phyloP scores from a whole-genome alignment of 208 protist genomes.

The Acanthamoeba triangularis region DNA sequence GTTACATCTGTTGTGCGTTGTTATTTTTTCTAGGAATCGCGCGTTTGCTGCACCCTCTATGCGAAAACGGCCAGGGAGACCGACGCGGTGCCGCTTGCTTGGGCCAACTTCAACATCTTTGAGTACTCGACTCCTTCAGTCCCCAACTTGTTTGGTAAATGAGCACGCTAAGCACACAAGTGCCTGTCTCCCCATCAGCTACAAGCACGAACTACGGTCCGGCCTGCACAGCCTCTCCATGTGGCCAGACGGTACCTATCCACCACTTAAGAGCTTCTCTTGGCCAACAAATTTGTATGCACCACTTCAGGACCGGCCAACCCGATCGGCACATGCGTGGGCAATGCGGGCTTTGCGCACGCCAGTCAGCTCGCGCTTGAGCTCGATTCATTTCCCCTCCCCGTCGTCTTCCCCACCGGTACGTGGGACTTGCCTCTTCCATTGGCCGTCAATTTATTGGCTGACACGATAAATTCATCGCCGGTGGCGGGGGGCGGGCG shows the following conservation, averaged over 20 bases:
- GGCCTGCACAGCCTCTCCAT: conserved; percentile 15
- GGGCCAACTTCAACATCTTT: conserved; percentile 63
- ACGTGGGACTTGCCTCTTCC: not conserved
- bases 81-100: not conserved
- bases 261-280: not conserved
- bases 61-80: not conserved
- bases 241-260: not conserved
- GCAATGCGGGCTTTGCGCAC: not conserved
- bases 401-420: conserved; percentile 36
- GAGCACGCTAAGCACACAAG: not conserved
- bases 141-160: not conserved
- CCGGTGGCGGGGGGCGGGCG: no score
- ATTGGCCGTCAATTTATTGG: not conserved
- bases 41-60: conserved; percentile 14
- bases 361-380: not conserved
- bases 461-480: no score
- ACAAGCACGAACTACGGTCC: conserved; percentile 41
- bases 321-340: conserved; percentile 50
- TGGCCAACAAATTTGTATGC: not conserved
- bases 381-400: conserved; percentile 2
- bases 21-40: no score
- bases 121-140: not conserved
- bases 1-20: no score
- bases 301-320: conserved; percentile 1
- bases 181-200: not conserved